A percentile compares a stretch with the other conserved stretches of the same genome.
phyloP scores from a whole-genome alignment of 345 rosid genomes.

The Cardamine resedifolia region DNA sequence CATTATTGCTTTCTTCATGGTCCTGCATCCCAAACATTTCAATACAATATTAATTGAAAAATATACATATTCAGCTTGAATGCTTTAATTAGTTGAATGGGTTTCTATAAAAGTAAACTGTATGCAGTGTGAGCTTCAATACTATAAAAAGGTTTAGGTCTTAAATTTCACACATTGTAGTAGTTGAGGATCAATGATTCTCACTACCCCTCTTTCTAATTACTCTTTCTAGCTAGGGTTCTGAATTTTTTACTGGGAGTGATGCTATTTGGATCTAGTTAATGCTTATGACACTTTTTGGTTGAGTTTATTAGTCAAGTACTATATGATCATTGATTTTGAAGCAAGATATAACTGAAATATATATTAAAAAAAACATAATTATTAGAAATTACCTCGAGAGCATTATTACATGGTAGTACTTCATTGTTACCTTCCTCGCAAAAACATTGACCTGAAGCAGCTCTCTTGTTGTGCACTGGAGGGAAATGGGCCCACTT shows the following conservation, averaged over 20 bases:
- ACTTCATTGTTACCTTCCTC: conserved; percentile 30
- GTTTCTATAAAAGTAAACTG: conserved; percentile 33
- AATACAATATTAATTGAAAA: conserved; percentile 11
- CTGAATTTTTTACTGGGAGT: conserved; percentile 23
- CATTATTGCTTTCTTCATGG: conserved; percentile 56
- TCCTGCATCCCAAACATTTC: conserved; percentile 55
- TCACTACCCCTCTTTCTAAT: background rate
- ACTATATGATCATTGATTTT: background rate
- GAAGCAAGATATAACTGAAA: background rate
- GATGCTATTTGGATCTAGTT: conserved; percentile 25
- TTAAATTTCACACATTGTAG: conserved; percentile 45
- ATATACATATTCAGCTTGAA: conserved; percentile 17
- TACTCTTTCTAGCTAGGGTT: conserved; percentile 30
- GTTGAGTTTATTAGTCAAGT: background rate
- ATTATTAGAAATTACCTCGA: conserved; percentile 21
- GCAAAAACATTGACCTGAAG: conserved; percentile 38
- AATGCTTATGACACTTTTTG: conserved; percentile 7
- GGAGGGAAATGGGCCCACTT: conserved; percentile 97
- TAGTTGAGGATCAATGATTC: conserved; percentile 38
- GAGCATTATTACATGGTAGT: conserved; percentile 13
- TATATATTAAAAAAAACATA: background rate
- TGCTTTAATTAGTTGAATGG: conserved; percentile 32
- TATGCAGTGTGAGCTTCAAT: conserved; percentile 33
- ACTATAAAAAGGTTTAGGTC: conserved; percentile 25
- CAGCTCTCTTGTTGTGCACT: conserved; percentile 49